Evolutionary conservation across 192 early-diverging fungal species (phyloP), one percentile per base, ranked within the genome.

Genomic region (Geosiphon pyriformis): DNA sequence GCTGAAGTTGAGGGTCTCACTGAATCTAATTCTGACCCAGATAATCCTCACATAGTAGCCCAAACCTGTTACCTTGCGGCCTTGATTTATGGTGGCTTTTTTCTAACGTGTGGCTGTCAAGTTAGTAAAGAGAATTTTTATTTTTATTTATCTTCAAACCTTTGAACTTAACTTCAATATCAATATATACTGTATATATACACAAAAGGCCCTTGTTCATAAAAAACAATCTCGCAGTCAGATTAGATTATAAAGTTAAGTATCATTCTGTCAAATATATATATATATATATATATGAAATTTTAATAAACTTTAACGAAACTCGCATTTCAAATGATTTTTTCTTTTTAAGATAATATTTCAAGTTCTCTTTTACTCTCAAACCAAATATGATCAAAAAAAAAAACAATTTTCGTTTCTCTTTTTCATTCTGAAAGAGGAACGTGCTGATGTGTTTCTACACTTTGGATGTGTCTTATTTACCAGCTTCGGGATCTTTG

Each of bases 191-290:
- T 17, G n/a, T n/a, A n/a, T n/a, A n/a, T n/a, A n/a, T n/a, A n/a
- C n/a, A n/a, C n/a, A 11, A 50, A 32, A 73, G 72, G 32, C 61
- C 18, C 60, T 75, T 34, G 69, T 71, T 65, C 74, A 75, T 31
- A 71, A 70, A 46, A 71, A 68, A 37, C 70, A 71, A 37, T 61
- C 74, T 51, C 74, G 70, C 46, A 75, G 71, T 61, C 70, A 71
- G 53, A 75, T 75, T 34, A 69, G 71, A 49, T 66, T 75, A 34
- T 75, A 65, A 75, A n/a, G n/a, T n/a, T n/a, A n/a, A n/a, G n/a
- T n/a, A n/a, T n/a, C n/a, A n/a, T n/a, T n/a, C n/a, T n/a, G n/a
- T n/a, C n/a, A n/a, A n/a, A n/a, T n/a, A n/a, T n/a, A n/a, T n/a
- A n/a, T n/a, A n/a, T n/a, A n/a, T n/a, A n/a, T n/a, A n/a, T 63